A percentile compares a stretch with the other conserved stretches of the same genome.
Evolutionary conservation across 2,329 filamentous ascomycete species (phyloP).

Genomic region (Alternaria sp.): DNA sequence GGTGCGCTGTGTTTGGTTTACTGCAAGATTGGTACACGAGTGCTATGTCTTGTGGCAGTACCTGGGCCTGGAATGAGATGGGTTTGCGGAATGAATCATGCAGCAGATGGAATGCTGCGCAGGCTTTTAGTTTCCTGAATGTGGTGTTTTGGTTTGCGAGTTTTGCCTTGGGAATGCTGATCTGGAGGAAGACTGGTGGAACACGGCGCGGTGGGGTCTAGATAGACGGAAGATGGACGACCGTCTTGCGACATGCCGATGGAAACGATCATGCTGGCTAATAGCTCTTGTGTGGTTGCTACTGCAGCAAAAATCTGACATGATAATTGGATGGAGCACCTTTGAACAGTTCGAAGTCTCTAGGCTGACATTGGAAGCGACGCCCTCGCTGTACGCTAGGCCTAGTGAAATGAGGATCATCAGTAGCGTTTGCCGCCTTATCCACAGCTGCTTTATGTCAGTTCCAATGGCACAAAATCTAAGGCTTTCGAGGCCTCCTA

Average conservation of each 20-base stretch:
- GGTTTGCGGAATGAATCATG: constrained; percentile 58
- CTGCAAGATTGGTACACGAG: constrained; percentile 42
- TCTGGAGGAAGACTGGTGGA: background rate
- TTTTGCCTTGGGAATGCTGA: constrained; percentile 23
- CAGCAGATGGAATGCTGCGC: constrained; percentile 72
- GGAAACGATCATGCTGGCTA: background rate
- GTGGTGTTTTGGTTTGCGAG: constrained; percentile 75
- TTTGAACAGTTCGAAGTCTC: no score
- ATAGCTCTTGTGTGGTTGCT: background rate
- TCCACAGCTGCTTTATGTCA: background rate
- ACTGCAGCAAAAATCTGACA: background rate
- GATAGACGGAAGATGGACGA: background rate
- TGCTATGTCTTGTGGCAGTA: constrained; percentile 30
- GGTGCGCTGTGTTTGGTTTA: constrained; percentile 63
- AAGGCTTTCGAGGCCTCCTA: background rate
- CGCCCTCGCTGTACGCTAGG: no score
- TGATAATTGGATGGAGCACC: background rate
- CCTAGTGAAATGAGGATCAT: no score
- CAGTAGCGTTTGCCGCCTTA: no score
- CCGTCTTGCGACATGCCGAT: background rate
- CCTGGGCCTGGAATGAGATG: constrained; percentile 64
- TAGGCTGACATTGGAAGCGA: no score
- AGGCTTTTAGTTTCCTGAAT: constrained; percentile 75
- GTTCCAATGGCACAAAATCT: background rate
- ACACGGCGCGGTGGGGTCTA: background rate